phyloP scores from a whole-genome alignment of 1,139 yeast species.

The Pichia norvegensis region DNA sequence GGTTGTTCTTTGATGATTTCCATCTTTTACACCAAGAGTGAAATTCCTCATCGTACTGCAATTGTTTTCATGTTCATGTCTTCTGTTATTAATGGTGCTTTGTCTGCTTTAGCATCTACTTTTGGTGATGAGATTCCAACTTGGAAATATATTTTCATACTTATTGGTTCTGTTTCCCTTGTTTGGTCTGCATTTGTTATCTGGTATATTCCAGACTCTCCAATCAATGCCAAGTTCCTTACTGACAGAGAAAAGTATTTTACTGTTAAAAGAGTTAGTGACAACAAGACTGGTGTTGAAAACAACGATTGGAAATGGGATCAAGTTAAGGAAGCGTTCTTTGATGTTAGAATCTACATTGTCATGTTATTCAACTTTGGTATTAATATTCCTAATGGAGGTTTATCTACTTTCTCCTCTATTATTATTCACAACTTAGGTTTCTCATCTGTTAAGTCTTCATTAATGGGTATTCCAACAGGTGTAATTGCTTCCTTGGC shows the following conservation, averaged over 20 bases:
- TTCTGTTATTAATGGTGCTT: slow-evolving; percentile 25
- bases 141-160: slow-evolving; percentile 45
- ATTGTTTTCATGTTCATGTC: slow-evolving; percentile 49
- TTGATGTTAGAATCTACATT: slow-evolving; percentile 25
- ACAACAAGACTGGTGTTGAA: slow-evolving; percentile 37
- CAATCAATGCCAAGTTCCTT: slow-evolving; percentile 42
- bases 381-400: slow-evolving; percentile 35
- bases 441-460: slow-evolving; percentile 34
- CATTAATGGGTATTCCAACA: slow-evolving; percentile 40
- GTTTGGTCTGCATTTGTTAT: slow-evolving; percentile 42
- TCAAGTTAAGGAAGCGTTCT: slow-evolving; percentile 21
- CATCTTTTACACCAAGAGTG: slow-evolving; percentile 45
- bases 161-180: slow-evolving; percentile 43
- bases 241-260: slow-evolving; percentile 30
- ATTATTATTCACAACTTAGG: slow-evolving; percentile 38
- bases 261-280: slow-evolving; percentile 29
- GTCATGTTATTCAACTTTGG: slow-evolving; percentile 23
- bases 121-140: slow-evolving; percentile 25
- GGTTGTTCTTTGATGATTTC: slow-evolving; percentile 42
- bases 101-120: slow-evolving; percentile 22
- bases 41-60: slow-evolving; percentile 48
- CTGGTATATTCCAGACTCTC: slow-evolving; percentile 46
- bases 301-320: slow-evolving; percentile 21
- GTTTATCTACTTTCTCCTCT: slow-evolving; percentile 30
- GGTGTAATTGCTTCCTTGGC: neutral